Evolutionary conservation across 805 yeast species (phyloP), one percentile per base, ranked within the genome.

Genomic region (Kazachstania bromeliacearum): DNA sequence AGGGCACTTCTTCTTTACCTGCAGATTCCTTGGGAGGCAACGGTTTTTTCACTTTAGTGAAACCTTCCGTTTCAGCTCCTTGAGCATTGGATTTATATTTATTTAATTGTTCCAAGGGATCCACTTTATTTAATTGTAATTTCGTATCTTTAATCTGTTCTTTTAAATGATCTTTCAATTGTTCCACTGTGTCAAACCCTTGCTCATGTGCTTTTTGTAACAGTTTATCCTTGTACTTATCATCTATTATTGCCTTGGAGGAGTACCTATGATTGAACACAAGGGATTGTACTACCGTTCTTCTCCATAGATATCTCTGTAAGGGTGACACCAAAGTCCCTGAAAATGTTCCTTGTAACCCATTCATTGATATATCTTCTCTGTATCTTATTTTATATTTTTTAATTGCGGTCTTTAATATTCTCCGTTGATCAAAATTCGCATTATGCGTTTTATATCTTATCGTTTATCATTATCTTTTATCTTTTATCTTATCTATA

Each of bases 41-140:
- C 3, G 33, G 33, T 14, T 12, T 29, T 13, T 29, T 5, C 10
- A 13, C 31, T 6, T 55, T 53, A 4, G 70, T 57, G 29, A 26
- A 26, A 13, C 41, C 48, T 39, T 37, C 51, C 22, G 37, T 28
- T 15, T 45, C 47, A 1, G 48, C 44, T 12, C 25, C 17, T 7
- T 39, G 33, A 4, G 40, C 30, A 13, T 29, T 37, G 33, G 12
- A 8, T 54, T 33, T 50, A 35, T 44, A 50, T 28, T 71, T 75
- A 44, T 77, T 81, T n/a, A 80, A 59, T 41, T 78, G 83, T 34
- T 70, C 64, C 45, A 82, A 60, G 0, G 92, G 92, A 52, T 85
- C 94, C 10, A 81, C 59, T 37, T 66, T 72, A 51, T 66, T 68
- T 50, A 81, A 63, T 39, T 75, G 73, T 40, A 64, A 66, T 52